Percentiles rank a stretch among this genome's conserved stretches.
Evolutionary conservation across 768 basidiomycete genomes (phyloP).

Genomic region (Royoungia palumana): DNA sequence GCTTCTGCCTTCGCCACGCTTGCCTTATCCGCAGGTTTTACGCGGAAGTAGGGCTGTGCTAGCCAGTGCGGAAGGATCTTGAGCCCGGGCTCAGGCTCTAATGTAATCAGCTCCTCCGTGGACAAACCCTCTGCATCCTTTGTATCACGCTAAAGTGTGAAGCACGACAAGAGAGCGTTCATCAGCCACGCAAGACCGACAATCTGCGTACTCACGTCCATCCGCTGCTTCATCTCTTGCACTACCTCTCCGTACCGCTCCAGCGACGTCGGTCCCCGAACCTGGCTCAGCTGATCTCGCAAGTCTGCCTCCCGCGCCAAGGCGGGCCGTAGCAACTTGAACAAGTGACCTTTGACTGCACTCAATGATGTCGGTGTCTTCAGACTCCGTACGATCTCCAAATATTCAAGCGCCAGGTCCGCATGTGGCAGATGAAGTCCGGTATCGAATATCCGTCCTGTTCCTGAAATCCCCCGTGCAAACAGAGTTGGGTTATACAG

Average conservation of each 20-base stretch:
- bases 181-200: conserved; percentile 3
- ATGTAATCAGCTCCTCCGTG: conserved; percentile 36
- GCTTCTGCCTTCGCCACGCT: neutral
- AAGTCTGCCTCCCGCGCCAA: conserved; percentile 65
- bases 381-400: conserved; percentile 61
- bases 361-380: conserved; percentile 68
- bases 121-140: conserved; percentile 29
- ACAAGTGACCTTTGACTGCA: conserved; percentile 89
- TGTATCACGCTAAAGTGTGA: conserved; percentile 48
- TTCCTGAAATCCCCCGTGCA: conserved; percentile 29
- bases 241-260: conserved; percentile 50
- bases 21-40: neutral
- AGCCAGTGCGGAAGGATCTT: conserved; percentile 64
- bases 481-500: conserved; percentile 91
- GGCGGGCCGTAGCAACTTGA: conserved; percentile 85
- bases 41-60: conserved; percentile 64
- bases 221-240: conserved; percentile 54
- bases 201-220: conserved; percentile 45
- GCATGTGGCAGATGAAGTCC: conserved; percentile 54
- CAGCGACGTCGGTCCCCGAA: conserved; percentile 28
- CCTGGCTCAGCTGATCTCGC: conserved; percentile 63
- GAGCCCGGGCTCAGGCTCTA: conserved; percentile 48
- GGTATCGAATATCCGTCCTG: conserved; percentile 29
- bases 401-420: conserved; percentile 80
- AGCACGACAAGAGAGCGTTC: neutral